These are phyloP conservation scores for Spinacia oleracea DNA, from an alignment of 179 eudicot species.

Conservation along the genomic window DNA sequence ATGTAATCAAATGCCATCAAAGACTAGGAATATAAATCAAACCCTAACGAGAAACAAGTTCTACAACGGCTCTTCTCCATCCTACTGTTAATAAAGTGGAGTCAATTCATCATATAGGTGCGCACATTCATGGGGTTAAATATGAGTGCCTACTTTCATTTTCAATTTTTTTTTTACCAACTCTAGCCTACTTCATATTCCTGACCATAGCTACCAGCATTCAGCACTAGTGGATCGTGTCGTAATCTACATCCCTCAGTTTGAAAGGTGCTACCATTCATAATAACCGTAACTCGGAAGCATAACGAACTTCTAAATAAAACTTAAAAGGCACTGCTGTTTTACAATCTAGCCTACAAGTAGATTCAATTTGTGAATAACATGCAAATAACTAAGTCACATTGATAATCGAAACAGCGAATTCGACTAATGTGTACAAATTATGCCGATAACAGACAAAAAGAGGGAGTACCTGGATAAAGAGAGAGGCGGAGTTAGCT, in stretches of 20 bases:
- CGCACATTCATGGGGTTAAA: not conserved
- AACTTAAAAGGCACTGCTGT: not conserved
- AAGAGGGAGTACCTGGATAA: conserved; percentile 59
- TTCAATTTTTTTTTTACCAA: too few species aligned
- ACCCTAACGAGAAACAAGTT: not conserved
- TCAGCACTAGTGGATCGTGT: not conserved
- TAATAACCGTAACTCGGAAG: not conserved
- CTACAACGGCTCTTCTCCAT: not conserved
- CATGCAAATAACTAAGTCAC: not conserved
- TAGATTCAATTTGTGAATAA: not conserved
- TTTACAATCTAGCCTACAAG: not conserved
- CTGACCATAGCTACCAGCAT: not conserved
- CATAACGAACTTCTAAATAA: not conserved
- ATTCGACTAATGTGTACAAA: not conserved
- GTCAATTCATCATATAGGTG: not conserved
- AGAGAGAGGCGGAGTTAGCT: conserved; percentile 61
- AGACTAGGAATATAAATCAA: not conserved
- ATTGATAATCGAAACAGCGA: not conserved
- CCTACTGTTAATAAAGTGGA: not conserved
- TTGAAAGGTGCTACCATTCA: not conserved
- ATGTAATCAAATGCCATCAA: too few species aligned
- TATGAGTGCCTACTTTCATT: not conserved
- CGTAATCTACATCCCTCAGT: not conserved
- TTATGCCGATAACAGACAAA: not conserved
- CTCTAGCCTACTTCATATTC: not conserved